Conservation (phyloP, 2,329 filamentous ascomycete species). For the Madurella fahalii region DNA sequence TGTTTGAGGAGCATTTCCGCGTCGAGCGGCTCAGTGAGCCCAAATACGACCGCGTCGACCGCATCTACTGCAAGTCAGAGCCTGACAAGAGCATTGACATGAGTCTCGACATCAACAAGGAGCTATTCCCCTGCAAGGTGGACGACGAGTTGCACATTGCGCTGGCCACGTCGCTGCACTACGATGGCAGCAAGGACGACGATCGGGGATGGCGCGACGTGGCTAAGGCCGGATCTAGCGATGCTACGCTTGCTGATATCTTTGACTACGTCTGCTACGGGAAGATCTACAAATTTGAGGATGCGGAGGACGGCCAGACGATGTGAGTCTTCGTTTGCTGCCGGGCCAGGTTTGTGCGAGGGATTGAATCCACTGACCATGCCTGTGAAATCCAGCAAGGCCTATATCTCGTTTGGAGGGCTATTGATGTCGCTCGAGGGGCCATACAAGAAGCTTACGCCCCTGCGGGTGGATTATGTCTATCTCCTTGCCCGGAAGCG, state of each 20-base stretch:
- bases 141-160: conserved; percentile 78
- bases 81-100: conserved; percentile 50
- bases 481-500: conserved; percentile 90
- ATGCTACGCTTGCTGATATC: conserved; percentile 66
- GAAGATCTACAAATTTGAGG: conserved; percentile 85
- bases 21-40: conserved; percentile 73
- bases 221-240: conserved; percentile 48
- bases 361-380: neutral
- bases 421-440: conserved; percentile 87
- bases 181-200: conserved; percentile 80
- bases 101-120: conserved; percentile 88
- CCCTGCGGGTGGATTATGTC: conserved; percentile 85
- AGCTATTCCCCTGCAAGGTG: conserved; percentile 74
- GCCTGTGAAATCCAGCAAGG: conserved; percentile 59
- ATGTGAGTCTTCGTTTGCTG: conserved; percentile 62
- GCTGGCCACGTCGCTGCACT: conserved; percentile 76
- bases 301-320: conserved; percentile 70
- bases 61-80: conserved; percentile 70
- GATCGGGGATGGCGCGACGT: conserved; percentile 78
- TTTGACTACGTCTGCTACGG: conserved; percentile 87
- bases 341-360: neutral
- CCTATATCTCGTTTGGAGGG: conserved; percentile 91
- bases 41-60: conserved; percentile 94
- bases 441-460: conserved; percentile 91
- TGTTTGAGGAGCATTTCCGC: conserved; percentile 90